Evolutionary conservation across 176 grass and related monocot species (phyloP), one percentile per base, ranked within the genome.

Genomic region (Phoenix dactylifera): DNA sequence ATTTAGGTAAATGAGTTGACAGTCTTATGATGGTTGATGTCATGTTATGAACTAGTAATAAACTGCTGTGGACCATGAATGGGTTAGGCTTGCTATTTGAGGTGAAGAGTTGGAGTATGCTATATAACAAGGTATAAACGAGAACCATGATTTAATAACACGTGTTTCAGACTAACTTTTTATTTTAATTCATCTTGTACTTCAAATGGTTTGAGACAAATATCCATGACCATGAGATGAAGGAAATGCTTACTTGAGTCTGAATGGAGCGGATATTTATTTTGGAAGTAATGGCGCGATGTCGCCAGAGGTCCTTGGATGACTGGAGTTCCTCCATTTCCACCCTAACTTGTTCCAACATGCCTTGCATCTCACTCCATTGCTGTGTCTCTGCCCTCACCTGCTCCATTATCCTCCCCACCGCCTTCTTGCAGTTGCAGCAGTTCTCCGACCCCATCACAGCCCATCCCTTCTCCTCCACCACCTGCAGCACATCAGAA

Each of bases 321-420:
- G 77, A 82, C 55, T 83, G 86, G 22, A 95, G 83, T 22, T 95
- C 86, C 18, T 87, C 83, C 80, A 95, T 95, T 55, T 95, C 91
- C 53, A 77, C 7, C 53, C 77, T 95, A 25, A 95, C 91, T 77
- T 95, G 86, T 49, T 90, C 83, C 80, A 95, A 30, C 91, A 95
- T 95, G 25, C 73, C 80, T 65, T 95, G 91, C 91, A 95, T 90
- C 61, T 95, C 83, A 30, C 64, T 85, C 91, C 86, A 95, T 64
- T 95, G 91, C 54, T 90, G 86, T 0, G 83, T 80, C 64, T 95
- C 91, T 1, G 81, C 57, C 49, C 82, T 95, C 22, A 95, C 91
- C 78, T 95, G 86, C 77, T 90, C 77, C 86, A 90, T 74, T 82
- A 95, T 90, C 54, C 64, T 86, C 57, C 74, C 73, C 25, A 95